Evolutionary conservation across 78 protist genomes (phyloP), one percentile per base, ranked within the genome.

Genomic region (Paratrimastix pyriformis): DNA sequence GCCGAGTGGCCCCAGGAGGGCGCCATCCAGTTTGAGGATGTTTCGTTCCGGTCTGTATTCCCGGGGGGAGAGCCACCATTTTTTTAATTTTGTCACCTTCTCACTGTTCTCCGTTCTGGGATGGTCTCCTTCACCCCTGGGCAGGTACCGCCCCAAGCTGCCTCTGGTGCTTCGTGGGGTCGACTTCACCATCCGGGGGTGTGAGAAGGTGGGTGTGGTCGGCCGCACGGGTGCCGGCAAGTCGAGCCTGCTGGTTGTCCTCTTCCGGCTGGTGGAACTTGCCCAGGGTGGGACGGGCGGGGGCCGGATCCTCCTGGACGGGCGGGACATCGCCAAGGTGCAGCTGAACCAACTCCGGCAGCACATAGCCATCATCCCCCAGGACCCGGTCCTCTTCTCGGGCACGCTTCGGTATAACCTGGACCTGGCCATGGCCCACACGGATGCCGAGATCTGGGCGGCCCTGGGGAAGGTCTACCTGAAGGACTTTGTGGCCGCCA

Each of bases 281-380:
- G n/a, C n/a, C n/a, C n/a, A n/a, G n/a, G n/a, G n/a, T n/a, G n/a
- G n/a, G n/a, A n/a, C n/a, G n/a, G n/a, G n/a, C n/a, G n/a, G n/a
- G n/a, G 91, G 88, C 32, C 29, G 18, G 21, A 54, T 86, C 24
- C 5, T 0, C 18, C 30, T 90, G 30, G 90, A 85, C 38, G 83
- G 86, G 29, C 72, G 75, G 8, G 86, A 87, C 64, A 84, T 87
- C 40, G 4, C 85, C 0, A 1, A 13, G 0, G 38, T 88, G 7
- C 85, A 86, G 32, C 70, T 89, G 55, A 42, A 40, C 30, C 77
- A 52, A 39, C 65, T 91, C 33, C 84, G 97, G 32, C 29, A 60
- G 24, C 72, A 72, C 30, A 77, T 93, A 29, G 64, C 94, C 11
- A 89, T 91, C 82, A 91, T 91, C 40, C 93, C 98, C 21, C 96